Conservation (phyloP, 495 filamentous ascomycete species). For the Elaphomyces granulatus region DNA sequence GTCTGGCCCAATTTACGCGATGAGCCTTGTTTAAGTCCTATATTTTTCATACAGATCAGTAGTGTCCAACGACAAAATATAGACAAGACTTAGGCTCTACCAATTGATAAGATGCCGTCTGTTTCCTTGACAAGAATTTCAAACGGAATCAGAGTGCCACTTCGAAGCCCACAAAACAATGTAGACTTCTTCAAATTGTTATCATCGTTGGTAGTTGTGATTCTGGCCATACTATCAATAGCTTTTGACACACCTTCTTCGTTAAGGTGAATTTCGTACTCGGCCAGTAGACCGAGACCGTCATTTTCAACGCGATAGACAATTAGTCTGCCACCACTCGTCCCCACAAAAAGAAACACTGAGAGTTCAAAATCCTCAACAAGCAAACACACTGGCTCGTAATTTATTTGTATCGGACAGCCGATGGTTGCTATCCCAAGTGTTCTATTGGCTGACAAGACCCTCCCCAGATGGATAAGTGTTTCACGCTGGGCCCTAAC, state of each 20-base stretch:
- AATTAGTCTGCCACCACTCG: conserved; percentile 20
- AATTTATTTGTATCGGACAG: conserved; percentile 10
- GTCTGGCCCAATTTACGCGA: conserved; percentile 24
- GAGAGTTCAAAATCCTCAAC: conserved; percentile 15
- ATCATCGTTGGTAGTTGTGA: conserved; percentile 6
- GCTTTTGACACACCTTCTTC: conserved; percentile 22
- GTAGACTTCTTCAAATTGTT: conserved; percentile 7
- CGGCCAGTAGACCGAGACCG: conserved; percentile 9
- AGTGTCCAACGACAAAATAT: too few relatives aligned
- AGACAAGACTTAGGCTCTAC: conserved; percentile 11
- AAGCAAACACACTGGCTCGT: conserved; percentile 26
- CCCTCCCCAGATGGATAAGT: conserved; percentile 12
- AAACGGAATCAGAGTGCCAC: conserved; percentile 29
- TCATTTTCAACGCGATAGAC: conserved; percentile 17
- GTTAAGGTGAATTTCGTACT: conserved; percentile 9
- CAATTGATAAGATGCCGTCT: conserved; percentile 9
- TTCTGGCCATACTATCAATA: conserved; percentile 24
- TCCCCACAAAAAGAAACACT: conserved; percentile 25
- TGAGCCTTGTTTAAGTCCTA: conserved; percentile 19
- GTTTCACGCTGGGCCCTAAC: conserved; percentile 13
- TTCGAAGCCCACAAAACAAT: conserved; percentile 30
- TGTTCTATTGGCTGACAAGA: conserved; percentile 5
- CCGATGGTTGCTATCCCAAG: conserved; percentile 10
- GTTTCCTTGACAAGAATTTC: conserved; percentile 12
- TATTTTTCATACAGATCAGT: neutral